These are phyloP conservation scores for Rhododendron mucronatum DNA, from an alignment of 148 eudicot genomes.

Conservation along the genomic window DNA sequence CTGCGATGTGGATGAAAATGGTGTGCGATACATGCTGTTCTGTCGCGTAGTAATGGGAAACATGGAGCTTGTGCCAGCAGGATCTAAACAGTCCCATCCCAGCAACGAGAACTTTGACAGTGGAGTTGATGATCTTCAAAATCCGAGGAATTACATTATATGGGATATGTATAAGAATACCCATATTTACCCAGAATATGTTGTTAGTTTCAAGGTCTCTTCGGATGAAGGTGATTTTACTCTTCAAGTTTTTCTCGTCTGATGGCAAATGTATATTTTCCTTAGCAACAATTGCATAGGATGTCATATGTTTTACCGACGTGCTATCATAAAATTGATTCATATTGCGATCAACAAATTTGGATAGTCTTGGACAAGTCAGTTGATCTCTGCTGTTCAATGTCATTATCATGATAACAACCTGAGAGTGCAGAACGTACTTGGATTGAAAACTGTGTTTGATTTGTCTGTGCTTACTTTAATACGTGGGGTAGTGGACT, in stretches of 20 bases:
- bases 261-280: not conserved
- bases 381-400: not conserved
- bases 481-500: not conserved
- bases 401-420: not conserved
- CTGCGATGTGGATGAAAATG: conserved; percentile 92
- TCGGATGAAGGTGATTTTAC: conserved; percentile 64
- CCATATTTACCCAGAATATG: conserved; percentile 77
- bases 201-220: conserved; percentile 79
- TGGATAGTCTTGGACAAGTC: conserved; percentile 11
- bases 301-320: not conserved
- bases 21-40: conserved; percentile 57
- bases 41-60: conserved; percentile 96
- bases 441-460: not conserved
- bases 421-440: not conserved
- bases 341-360: not conserved
- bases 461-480: not conserved
- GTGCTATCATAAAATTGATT: not conserved
- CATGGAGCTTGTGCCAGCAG: conserved; percentile 73
- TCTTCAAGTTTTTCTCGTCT: not conserved
- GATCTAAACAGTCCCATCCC: conserved; percentile 81
- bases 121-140: conserved; percentile 78
- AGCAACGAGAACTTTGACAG: conserved; percentile 76
- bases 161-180: conserved; percentile 88
- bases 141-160: conserved; percentile 62
- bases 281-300: not conserved